Base-by-base conservation (phyloP, 148 eudicot genomes). In the Dianthus caryophyllus region DNA sequence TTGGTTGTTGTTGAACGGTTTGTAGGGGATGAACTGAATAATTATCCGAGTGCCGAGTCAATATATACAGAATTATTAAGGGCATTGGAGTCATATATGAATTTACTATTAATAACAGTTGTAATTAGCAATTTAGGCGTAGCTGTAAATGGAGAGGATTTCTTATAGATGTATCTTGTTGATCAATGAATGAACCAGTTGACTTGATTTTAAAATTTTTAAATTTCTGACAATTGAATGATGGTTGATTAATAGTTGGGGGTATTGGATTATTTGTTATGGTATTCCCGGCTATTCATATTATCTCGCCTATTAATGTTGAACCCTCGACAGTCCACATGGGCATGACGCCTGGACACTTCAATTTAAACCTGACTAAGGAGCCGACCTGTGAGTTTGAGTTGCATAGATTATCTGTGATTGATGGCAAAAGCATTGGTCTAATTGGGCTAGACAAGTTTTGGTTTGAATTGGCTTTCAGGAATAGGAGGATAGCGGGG, bases 21-120 rank as follows among this genome's bases (percentile, higher is more conserved):
- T 22, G 11, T 50, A 20, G 43, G 44, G 21, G 36, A 8, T 20
- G 26, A 46, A 46, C 50, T 46, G n/a, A 14, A 46, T 46, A 46
- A 46, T 46, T 46, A 46, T 46, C 11, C 50, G n/a, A 46, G 50
- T 46, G n/a, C 50, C 50, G 50, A 50, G 54, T 50, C 54, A 50
- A 50, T 46, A 15, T 46, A 46, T 46, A 46, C 21, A 49, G 1
- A 49, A 49, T 50, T 50, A 50, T 12, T 18, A 50, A 18, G 20
- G 10, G n/a, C 17, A 46, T 18, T 18, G 54, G 6, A 2, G 54
- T 17, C 20, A 18, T 46, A 46, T 46, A 46, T 6, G 2, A n/a
- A n/a, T 20, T 18, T 46, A 2, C 9, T 6, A 8, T 1, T 12
- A n/a, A n/a, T 44, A 44, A 49, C 21, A 49, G 53, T 49, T 49